Percentiles rank a stretch among this genome's conserved stretches.
Conservation (phyloP, 1,284 basidiomycete species). For the Apiotrichum gamsii region DNA sequence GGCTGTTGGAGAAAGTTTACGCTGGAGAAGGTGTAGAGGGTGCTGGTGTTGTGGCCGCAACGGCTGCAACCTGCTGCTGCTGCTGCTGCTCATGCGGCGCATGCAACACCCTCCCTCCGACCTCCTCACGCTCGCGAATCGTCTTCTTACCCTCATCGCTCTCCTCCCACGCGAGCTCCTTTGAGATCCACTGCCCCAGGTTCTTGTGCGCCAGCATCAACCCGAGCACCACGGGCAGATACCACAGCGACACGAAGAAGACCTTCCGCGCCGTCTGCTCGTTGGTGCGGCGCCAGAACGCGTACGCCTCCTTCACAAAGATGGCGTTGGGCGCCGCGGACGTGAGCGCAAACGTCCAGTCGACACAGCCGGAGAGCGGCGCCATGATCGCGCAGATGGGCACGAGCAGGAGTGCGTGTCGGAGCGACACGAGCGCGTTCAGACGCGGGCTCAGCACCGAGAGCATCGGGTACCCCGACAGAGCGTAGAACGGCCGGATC, state of each 20-base stretch:
- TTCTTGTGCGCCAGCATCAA: slow-evolving; percentile 93
- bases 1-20: no score
- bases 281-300: slow-evolving; percentile 60
- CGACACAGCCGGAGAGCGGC: slow-evolving; percentile 80
- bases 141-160: slow-evolving; percentile 16
- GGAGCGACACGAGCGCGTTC: slow-evolving; percentile 78
- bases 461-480: slow-evolving; percentile 92
- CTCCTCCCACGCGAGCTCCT: slow-evolving; percentile 17
- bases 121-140: slow-evolving; percentile 11
- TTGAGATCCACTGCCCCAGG: slow-evolving; percentile 60
- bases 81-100: no score
- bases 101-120: slow-evolving; percentile 6
- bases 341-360: slow-evolving; percentile 76
- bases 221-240: slow-evolving; percentile 80
- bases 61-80: no score
- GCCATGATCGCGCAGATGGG: slow-evolving; percentile 73
- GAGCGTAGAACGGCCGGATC: slow-evolving; percentile 80
- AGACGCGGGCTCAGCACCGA: slow-evolving; percentile 70
- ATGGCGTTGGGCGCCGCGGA: slow-evolving; percentile 69
- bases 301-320: slow-evolving; percentile 63
- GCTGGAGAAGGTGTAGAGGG: neutral
- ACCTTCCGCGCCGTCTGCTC: slow-evolving; percentile 73
- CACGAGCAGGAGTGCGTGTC: slow-evolving; percentile 74
- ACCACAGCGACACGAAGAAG: slow-evolving; percentile 83
- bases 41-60: no score